phyloP scores from a whole-genome alignment of 1,284 basidiomycete genomes.

The Peniophora sp. region DNA sequence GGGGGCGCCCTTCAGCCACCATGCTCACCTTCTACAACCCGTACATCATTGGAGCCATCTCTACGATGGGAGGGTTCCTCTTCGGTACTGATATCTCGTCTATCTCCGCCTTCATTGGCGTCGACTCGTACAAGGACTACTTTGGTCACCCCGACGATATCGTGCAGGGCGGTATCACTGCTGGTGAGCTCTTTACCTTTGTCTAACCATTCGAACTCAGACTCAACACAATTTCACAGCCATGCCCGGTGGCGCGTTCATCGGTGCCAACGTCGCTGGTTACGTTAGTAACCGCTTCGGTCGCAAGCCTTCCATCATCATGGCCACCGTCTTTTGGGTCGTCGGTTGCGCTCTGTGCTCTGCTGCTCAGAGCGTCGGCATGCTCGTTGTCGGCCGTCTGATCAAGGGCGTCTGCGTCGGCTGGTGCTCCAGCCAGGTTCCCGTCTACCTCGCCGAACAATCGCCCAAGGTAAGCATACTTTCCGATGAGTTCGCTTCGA shows the following conservation, averaged over 20 bases:
- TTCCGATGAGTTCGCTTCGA: too few relatives aligned
- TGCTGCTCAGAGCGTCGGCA: constrained; percentile 62
- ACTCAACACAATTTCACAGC: constrained; percentile 15
- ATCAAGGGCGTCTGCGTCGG: constrained; percentile 55
- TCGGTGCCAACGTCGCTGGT: constrained; percentile 54
- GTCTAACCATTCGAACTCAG: too few relatives aligned
- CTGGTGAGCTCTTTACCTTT: too few relatives aligned
- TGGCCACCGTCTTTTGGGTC: constrained; percentile 65
- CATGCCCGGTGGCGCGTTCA: constrained; percentile 67
- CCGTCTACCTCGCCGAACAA: constrained; percentile 58
- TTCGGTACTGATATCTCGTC: constrained; percentile 71
- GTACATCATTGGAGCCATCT: constrained; percentile 69
- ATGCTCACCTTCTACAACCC: too few relatives aligned
- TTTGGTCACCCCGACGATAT: too few relatives aligned
- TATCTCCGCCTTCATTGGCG: constrained; percentile 6
- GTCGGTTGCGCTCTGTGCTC: constrained; percentile 50
- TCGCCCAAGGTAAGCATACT: too few relatives aligned
- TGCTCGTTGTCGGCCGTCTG: constrained; percentile 63
- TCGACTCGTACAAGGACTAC: too few relatives aligned
- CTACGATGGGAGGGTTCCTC: constrained; percentile 72
- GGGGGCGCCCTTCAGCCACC: too few relatives aligned
- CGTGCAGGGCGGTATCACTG: too few relatives aligned
- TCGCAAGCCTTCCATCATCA: constrained; percentile 55
- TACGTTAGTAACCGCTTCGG: constrained; percentile 59
- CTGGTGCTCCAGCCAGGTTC: constrained; percentile 51